Percentiles rank a stretch among this genome's conserved stretches.
Conservation (phyloP, 2,329 filamentous ascomycete species). For the Fusarium sp. region DNA sequence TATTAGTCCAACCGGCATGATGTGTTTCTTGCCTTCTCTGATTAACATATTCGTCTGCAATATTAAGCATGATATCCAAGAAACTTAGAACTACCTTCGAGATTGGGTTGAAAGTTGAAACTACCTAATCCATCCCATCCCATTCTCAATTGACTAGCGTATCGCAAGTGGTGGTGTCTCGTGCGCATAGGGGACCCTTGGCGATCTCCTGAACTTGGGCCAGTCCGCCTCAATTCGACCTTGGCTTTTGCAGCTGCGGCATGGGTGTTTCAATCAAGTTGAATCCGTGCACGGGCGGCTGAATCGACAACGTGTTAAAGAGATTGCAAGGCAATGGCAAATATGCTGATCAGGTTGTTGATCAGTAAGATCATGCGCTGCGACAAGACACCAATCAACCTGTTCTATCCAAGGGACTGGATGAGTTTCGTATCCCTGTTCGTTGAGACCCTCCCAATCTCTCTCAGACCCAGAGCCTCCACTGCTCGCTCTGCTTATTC, state of each 20-base stretch:
- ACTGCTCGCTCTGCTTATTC: slow-evolving; percentile 26
- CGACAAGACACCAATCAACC: not conserved
- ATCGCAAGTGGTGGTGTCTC: slow-evolving; percentile 31
- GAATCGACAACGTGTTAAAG: not conserved
- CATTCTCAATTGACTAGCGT: slow-evolving; percentile 32
- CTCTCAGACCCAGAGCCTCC: slow-evolving; percentile 35
- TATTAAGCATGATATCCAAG: slow-evolving; percentile 2
- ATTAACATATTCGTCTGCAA: not conserved
- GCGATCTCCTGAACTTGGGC: slow-evolving; percentile 33
- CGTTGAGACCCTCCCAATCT: slow-evolving; percentile 42
- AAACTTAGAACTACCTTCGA: not conserved
- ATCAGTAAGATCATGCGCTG: not conserved
- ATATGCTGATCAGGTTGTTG: slow-evolving; percentile 15
- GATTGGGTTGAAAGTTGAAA: slow-evolving; percentile 7
- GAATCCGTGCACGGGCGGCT: slow-evolving; percentile 18
- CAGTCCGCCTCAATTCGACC: slow-evolving; percentile 26
- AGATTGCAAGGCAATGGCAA: slow-evolving; percentile 32
- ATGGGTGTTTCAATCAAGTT: slow-evolving; percentile 7
- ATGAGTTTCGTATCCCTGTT: slow-evolving; percentile 42
- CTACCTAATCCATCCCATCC: slow-evolving; percentile 34
- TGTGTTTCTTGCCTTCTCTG: not conserved
- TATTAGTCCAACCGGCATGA: not conserved
- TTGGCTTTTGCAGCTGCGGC: slow-evolving; percentile 7
- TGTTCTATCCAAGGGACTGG: slow-evolving; percentile 14
- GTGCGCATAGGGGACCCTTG: slow-evolving; percentile 33